Evolutionary conservation across 1,284 basidiomycete species (phyloP).

Genomic region (Polyporus tsugae): DNA sequence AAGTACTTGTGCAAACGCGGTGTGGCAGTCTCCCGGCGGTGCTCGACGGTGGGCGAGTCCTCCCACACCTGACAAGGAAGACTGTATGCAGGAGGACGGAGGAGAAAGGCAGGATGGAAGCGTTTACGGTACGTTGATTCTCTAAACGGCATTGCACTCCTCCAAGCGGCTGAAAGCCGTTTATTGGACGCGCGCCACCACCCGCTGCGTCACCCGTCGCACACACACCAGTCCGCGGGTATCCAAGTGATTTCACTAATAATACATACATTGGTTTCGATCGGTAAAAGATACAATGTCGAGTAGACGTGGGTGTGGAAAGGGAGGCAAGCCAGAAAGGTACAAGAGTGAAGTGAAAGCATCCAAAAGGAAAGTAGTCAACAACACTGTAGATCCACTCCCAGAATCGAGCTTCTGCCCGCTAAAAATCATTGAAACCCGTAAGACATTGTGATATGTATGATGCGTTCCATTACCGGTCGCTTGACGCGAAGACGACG

Average conservation of each 20-base stretch:
- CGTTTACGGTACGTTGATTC: conserved; percentile 9
- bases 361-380: not conserved
- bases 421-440: not conserved
- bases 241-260: not conserved
- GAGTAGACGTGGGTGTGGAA: not conserved
- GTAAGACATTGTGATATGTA: conserved; percentile 1
- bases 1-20: conserved; percentile 5
- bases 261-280: conserved; percentile 3
- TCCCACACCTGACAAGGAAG: conserved; percentile 7
- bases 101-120: conserved; percentile 6
- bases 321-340: not conserved
- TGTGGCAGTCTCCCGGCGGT: not conserved
- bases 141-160: conserved; percentile 6
- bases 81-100: not conserved
- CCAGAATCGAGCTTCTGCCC: not conserved
- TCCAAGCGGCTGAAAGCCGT: conserved; percentile 1
- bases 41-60: not conserved
- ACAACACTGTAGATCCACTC: not conserved
- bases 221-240: not conserved
- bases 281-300: conserved; percentile 1
- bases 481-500: conserved; percentile 29
- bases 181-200: conserved; percentile 6
- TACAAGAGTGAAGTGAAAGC: not conserved
- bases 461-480: not conserved
- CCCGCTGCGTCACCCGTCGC: not conserved